These are phyloP conservation scores for Cutaneotrichosporon sp. DNA, from an alignment of 1,284 basidiomycete species.

Conservation along the genomic window DNA sequence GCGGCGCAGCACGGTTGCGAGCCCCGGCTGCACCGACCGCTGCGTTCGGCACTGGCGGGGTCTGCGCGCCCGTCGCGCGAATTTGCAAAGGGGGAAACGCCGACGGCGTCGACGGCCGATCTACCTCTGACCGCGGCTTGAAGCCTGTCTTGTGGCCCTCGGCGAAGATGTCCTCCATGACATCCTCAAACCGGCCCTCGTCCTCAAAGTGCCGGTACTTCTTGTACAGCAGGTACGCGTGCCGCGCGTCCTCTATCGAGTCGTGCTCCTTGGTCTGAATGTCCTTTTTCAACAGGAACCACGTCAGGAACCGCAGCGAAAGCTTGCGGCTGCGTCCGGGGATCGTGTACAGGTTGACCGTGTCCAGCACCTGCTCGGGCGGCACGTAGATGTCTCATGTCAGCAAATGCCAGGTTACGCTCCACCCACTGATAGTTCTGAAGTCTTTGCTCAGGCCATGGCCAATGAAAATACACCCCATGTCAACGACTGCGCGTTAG, in stretches of 20 bases:
- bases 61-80: no score
- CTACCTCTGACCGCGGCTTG: constrained; percentile 14
- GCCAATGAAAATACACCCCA: constrained; percentile 94
- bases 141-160: constrained; percentile 49
- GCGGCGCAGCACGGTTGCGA: no score
- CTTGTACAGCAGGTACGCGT: constrained; percentile 81
- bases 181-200: constrained; percentile 74
- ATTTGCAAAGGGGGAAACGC: no score
- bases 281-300: constrained; percentile 82
- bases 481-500: constrained; percentile 63
- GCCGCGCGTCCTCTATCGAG: constrained; percentile 91
- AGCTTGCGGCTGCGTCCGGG: constrained; percentile 75
- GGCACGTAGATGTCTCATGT: constrained; percentile 86
- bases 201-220: constrained; percentile 73
- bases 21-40: no score
- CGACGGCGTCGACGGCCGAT: constrained; percentile 1
- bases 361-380: constrained; percentile 90
- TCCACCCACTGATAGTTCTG: constrained; percentile 83
- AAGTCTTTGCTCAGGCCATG: constrained; percentile 99
- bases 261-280: constrained; percentile 94
- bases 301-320: constrained; percentile 88
- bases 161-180: constrained; percentile 65
- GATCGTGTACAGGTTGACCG: constrained; percentile 89
- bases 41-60: no score
- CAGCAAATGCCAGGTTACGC: not conserved